A percentile compares a stretch with the other conserved stretches of the same genome.
phyloP scores from a whole-genome alignment of 1,139 yeast species.

The Nakaseomyces delphensis region DNA sequence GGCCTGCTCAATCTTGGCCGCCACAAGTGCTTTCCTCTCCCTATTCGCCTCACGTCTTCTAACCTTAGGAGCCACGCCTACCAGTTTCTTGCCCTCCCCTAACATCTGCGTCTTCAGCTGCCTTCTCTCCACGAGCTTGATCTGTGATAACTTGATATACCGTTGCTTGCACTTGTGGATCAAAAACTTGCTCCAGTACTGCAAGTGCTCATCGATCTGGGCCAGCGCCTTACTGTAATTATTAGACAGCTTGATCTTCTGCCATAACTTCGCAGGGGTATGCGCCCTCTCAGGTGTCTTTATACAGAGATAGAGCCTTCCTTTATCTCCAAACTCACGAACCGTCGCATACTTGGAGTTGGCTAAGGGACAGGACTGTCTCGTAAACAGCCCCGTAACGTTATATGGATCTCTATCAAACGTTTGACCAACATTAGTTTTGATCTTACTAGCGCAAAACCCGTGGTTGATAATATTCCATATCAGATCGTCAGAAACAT shows the following conservation, averaged over 20 bases:
- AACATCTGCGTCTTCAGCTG: slow-evolving; percentile 58
- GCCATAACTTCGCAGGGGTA: slow-evolving; percentile 90
- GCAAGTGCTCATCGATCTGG: slow-evolving; percentile 78
- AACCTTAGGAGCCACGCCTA: slow-evolving; percentile 87
- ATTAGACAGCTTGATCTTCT: slow-evolving; percentile 77
- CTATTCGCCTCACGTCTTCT: slow-evolving; percentile 88
- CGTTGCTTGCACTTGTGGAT: slow-evolving; percentile 94
- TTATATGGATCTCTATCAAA: slow-evolving; percentile 85
- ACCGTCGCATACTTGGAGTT: slow-evolving; percentile 95
- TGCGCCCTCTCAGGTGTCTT: slow-evolving; percentile 97
- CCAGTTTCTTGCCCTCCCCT: slow-evolving; percentile 87
- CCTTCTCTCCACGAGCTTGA: slow-evolving; percentile 89
- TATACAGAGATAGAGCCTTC: slow-evolving; percentile 83
- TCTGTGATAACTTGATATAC: slow-evolving; percentile 87
- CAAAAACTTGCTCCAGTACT: slow-evolving; percentile 88
- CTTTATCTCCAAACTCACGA: slow-evolving; percentile 61
- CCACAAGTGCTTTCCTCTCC: slow-evolving; percentile 92
- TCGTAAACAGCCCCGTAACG: slow-evolving; percentile 81
- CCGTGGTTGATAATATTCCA: slow-evolving; percentile 90
- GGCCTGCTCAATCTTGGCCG: slow-evolving; percentile 93
- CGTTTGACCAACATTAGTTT: slow-evolving; percentile 69
- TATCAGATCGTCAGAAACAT: slow-evolving; percentile 46
- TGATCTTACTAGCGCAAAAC: slow-evolving; percentile 80
- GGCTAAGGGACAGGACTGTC: slow-evolving; percentile 96
- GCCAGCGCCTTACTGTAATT: slow-evolving; percentile 79